Evolutionary conservation across 176 grass and related monocot species (phyloP).

Genomic region (Avena insularis): DNA sequence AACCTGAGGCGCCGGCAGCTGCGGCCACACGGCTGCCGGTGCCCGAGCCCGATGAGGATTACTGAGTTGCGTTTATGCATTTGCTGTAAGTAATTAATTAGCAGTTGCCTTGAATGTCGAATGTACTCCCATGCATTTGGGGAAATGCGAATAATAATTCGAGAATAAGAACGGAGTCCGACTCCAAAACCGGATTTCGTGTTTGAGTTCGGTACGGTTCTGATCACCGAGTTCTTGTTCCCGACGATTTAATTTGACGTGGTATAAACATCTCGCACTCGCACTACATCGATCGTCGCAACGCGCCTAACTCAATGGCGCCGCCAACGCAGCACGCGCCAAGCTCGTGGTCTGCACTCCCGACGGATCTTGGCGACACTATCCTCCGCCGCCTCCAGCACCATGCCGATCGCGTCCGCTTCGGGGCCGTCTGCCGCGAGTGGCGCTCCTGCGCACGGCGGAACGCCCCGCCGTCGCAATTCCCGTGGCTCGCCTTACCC

Average conservation of each 20-base stretch:
- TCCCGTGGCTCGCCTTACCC: neutral
- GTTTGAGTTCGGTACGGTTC: neutral
- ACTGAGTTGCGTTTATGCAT: constrained; percentile 30
- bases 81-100: neutral
- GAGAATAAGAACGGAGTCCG: neutral
- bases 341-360: neutral
- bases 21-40: constrained; percentile 11
- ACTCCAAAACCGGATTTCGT: neutral
- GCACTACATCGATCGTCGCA: too few relatives aligned
- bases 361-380: neutral
- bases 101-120: neutral
- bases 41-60: constrained; percentile 35
- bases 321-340: neutral
- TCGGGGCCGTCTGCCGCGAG: constrained; percentile 16
- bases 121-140: neutral
- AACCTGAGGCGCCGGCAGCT: constrained; percentile 24
- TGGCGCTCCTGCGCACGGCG: neutral
- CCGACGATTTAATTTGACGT: neutral
- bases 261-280: neutral
- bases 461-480: neutral
- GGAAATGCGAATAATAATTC: constrained; percentile 9
- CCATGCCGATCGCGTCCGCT: constrained; percentile 5
- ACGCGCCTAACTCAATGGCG: too few relatives aligned
- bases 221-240: neutral
- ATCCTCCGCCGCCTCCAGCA: neutral